Percentiles rank a stretch among this genome's conserved stretches.
phyloP scores from a whole-genome alignment of 2,329 filamentous ascomycete species.

The Podosphaera fusca region DNA sequence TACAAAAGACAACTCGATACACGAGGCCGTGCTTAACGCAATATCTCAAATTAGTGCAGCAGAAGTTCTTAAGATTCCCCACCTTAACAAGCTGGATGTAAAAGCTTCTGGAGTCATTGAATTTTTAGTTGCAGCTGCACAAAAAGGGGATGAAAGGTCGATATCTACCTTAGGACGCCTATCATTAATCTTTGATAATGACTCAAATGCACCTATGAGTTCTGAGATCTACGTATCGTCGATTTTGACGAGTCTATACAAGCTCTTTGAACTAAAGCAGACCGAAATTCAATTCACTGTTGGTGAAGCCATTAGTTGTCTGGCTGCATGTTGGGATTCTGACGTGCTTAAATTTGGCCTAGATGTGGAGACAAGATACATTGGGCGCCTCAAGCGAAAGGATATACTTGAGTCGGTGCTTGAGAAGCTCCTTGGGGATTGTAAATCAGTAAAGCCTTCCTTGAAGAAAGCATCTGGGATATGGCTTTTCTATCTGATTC shows the following conservation, averaged over 20 bases:
- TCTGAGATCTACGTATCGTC: slow-evolving; percentile 21
- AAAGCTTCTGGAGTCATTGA: slow-evolving; percentile 24
- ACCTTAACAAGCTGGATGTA: slow-evolving; percentile 7
- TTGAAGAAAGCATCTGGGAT: slow-evolving; percentile 82
- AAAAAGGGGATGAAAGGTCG: slow-evolving; percentile 59
- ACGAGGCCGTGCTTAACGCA: slow-evolving; percentile 31
- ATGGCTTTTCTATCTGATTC: slow-evolving; percentile 79
- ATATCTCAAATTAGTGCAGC: slow-evolving; percentile 40
- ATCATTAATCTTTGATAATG: slow-evolving; percentile 34
- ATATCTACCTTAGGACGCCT: slow-evolving; percentile 63
- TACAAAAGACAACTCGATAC: slow-evolving; percentile 30
- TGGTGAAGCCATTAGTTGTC: slow-evolving; percentile 65
- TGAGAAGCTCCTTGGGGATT: slow-evolving; percentile 53
- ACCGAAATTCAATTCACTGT: slow-evolving; percentile 77
- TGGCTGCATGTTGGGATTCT: slow-evolving; percentile 63
- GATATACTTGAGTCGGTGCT: slow-evolving; percentile 21
- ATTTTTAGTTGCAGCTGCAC: slow-evolving; percentile 43
- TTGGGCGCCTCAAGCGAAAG: slow-evolving; percentile 20
- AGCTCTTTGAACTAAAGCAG: slow-evolving; percentile 62
- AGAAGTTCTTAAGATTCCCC: slow-evolving; percentile 20
- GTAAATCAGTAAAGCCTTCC: slow-evolving; percentile 67
- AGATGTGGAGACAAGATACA: slow-evolving; percentile 40
- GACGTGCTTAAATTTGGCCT: slow-evolving; percentile 51
- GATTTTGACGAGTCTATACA: slow-evolving; percentile 47
- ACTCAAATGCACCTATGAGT: slow-evolving; percentile 16